Evolutionary conservation across 169 alveolate genomes (phyloP).

Genomic region (Miamiensis avidus): DNA sequence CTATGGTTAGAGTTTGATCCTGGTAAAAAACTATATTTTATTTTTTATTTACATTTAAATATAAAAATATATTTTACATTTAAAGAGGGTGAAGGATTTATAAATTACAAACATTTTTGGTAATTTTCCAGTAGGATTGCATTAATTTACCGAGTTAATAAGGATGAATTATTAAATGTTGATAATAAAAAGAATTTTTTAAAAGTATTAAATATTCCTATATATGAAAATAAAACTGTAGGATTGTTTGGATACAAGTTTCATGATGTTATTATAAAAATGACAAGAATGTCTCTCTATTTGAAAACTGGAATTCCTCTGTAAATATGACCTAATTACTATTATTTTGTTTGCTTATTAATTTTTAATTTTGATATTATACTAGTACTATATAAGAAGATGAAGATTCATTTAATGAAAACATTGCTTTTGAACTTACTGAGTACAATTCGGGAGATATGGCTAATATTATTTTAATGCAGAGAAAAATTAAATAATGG

Average conservation of each 20-base stretch:
- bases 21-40: not conserved
- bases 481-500: not conserved
- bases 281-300: slow-evolving; percentile 31
- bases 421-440: not conserved
- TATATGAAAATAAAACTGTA: slow-evolving; percentile 28
- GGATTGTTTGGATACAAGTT: slow-evolving; percentile 21
- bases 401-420: not conserved
- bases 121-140: slow-evolving; percentile 36
- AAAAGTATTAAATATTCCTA: slow-evolving; percentile 18
- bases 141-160: slow-evolving; percentile 30
- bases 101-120: slow-evolving; percentile 41
- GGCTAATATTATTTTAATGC: not conserved
- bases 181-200: slow-evolving; percentile 27
- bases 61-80: too few relatives aligned
- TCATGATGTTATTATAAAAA: slow-evolving; percentile 39
- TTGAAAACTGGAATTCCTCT: slow-evolving; percentile 35
- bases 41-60: too few relatives aligned
- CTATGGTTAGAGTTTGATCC: slow-evolving; percentile 41
- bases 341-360: not conserved
- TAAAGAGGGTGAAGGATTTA: slow-evolving; percentile 25
- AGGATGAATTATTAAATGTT: slow-evolving; percentile 18
- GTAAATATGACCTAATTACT: slow-evolving; percentile 9
- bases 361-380: too few relatives aligned
- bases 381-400: not conserved
- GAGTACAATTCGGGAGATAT: not conserved